Percentiles rank a stretch among this genome's conserved stretches.
Evolutionary conservation across 768 basidiomycete species (phyloP).

Genomic region (Psilocybe sp.): DNA sequence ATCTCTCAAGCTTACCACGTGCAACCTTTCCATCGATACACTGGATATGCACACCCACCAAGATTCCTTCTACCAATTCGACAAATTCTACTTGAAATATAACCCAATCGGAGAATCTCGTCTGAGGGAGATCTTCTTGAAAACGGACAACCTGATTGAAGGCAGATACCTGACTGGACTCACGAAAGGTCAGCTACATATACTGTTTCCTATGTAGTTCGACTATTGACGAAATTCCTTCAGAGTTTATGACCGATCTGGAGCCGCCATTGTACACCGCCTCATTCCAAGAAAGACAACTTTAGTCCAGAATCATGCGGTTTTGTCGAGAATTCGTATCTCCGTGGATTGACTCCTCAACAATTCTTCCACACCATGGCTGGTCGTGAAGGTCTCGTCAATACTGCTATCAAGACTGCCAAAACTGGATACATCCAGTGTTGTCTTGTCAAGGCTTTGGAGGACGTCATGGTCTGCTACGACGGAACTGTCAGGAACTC

Average conservation of each 20-base stretch:
- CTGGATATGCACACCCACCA: conserved; percentile 99
- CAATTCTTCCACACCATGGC: too few relatives aligned
- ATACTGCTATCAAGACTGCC: too few relatives aligned
- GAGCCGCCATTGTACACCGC: too few relatives aligned
- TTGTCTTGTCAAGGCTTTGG: too few relatives aligned
- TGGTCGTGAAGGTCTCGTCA: too few relatives aligned
- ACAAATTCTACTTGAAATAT: conserved; percentile 97
- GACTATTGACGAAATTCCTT: not conserved
- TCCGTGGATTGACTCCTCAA: too few relatives aligned
- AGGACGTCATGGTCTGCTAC: too few relatives aligned
- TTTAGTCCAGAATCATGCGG: too few relatives aligned
- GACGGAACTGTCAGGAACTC: too few relatives aligned
- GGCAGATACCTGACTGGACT: conserved; percentile 94
- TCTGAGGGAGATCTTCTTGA: conserved; percentile 94
- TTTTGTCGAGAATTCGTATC: too few relatives aligned
- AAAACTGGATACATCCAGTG: too few relatives aligned
- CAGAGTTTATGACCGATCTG: conserved; percentile 96
- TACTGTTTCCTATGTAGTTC: not conserved
- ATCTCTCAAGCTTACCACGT: conserved; percentile 90
- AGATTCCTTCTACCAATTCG: conserved; percentile 97
- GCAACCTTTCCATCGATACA: conserved; percentile 97
- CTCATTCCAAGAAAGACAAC: too few relatives aligned
- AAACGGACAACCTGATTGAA: conserved; percentile 93
- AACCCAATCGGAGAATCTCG: conserved; percentile 96
- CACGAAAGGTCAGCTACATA: conserved; percentile 63